phyloP scores from a whole-genome alignment of 2,329 filamentous ascomycete species.

The Cadophora sp. region DNA sequence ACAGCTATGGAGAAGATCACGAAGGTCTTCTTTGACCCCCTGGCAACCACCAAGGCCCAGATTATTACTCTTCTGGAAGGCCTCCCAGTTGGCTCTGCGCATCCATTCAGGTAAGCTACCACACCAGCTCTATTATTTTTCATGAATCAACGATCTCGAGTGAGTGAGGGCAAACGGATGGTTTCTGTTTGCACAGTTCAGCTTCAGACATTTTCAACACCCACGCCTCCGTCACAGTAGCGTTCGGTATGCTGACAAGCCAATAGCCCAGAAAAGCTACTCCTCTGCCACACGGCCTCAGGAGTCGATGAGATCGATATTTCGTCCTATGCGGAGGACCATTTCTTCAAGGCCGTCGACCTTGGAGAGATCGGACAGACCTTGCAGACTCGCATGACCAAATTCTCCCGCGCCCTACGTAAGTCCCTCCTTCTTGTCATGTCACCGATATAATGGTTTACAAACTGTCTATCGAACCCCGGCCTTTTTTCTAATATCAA shows the following conservation, averaged over 20 bases:
- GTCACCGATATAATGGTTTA: background rate
- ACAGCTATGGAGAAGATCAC: conserved; percentile 33
- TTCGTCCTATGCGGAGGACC: conserved; percentile 38
- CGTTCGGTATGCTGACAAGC: background rate
- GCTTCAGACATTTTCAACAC: background rate
- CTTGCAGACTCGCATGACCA: conserved; percentile 36
- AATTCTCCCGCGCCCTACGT: conserved; percentile 32
- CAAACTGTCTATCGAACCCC: too few species aligned
- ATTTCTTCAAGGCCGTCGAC: conserved; percentile 42
- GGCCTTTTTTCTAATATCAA: too few species aligned
- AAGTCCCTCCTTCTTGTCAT: background rate
- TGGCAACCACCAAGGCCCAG: conserved; percentile 37
- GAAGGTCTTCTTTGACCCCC: conserved; percentile 41
- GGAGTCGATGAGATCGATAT: conserved; percentile 39
- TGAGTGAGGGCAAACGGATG: background rate
- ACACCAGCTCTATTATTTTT: background rate
- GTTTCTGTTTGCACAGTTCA: background rate
- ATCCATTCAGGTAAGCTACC: conserved; percentile 32
- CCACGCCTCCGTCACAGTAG: background rate
- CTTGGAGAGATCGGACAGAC: conserved; percentile 39
- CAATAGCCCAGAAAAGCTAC: conserved; percentile 28
- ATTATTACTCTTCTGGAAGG: conserved; percentile 32
- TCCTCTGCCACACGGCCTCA: conserved; percentile 32
- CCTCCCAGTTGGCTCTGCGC: conserved; percentile 38
- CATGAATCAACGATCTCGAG: background rate